phyloP scores from a whole-genome alignment of 495 filamentous ascomycete species.

The Apiosordaria backusii region DNA sequence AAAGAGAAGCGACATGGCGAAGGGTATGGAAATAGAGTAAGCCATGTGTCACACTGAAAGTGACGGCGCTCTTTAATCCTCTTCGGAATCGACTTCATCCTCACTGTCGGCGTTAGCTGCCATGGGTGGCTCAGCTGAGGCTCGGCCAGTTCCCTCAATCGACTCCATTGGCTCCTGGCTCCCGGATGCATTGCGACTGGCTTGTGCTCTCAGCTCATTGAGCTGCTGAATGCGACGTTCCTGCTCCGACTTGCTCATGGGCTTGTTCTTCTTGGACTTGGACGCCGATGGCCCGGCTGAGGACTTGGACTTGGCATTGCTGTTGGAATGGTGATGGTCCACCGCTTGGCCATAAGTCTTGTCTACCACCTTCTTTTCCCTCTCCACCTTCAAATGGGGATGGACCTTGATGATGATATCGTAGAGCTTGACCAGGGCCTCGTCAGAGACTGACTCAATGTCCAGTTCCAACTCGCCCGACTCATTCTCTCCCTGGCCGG shows the following conservation, averaged over 20 bases:
- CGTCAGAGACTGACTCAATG: conserved; percentile 75
- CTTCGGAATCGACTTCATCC: conserved; percentile 37
- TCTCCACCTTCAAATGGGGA: conserved; percentile 48
- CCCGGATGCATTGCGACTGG: conserved; percentile 42
- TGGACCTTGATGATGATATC: conserved; percentile 68
- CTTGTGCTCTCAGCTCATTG: conserved; percentile 53
- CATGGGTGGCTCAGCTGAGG: conserved; percentile 16
- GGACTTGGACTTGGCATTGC: conserved; percentile 25
- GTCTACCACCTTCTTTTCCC: conserved; percentile 26
- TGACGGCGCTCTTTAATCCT: conserved; percentile 25
- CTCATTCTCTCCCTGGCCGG: conserved; percentile 71
- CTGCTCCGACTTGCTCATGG: conserved; percentile 93
- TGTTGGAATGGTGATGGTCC: conserved; percentile 8
- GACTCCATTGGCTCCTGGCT: conserved; percentile 49
- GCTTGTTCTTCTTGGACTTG: conserved; percentile 96
- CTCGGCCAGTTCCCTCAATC: conserved; percentile 32
- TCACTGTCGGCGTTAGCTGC: conserved; percentile 31
- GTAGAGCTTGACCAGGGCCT: conserved; percentile 71
- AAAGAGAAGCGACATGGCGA: not conserved
- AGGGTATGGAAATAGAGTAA: not conserved
- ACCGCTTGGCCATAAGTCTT: conserved; percentile 24
- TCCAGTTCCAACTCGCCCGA: conserved; percentile 88
- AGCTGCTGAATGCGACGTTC: conserved; percentile 82
- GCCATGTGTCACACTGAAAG: not conserved
- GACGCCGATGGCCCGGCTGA: conserved; percentile 49